Evolutionary conservation across 192 early-diverging fungal species (phyloP), one percentile per base, ranked within the genome.

Genomic region (Coemansia erecta): DNA sequence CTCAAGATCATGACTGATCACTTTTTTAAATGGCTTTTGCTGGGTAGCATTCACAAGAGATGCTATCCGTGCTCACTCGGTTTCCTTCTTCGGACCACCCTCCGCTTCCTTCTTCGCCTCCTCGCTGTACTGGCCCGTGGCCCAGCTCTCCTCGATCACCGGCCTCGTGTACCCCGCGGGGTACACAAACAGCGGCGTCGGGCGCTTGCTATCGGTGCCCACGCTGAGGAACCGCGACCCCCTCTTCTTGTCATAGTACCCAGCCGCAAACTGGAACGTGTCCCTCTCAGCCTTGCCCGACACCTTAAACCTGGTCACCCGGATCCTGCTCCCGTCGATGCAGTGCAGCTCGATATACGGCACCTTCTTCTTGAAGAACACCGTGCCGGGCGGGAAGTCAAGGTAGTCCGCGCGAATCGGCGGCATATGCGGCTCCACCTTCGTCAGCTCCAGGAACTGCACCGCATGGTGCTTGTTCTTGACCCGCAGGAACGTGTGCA

Each of bases 271-370:
- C 59, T 75, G 72, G 50, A 61, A 58, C 5, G 44, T 9, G 45
- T 75, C 72, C 17, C 35, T 23, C 12, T 53, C 35, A 21, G 53
- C 53, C 58, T 75, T 75, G 37, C 62, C 62, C 8, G 61, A 61
- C 2, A 68, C 66, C 18, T 42, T 52, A 19, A 75, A 75, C 31
- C 66, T 44, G 9, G 50, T 64, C 0, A 43, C 72, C 33, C 65
- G 66, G 15, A 75, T 50, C 15, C 72, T 67, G n/a, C 55, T 49
- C 8, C 72, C 72, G 22, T 60, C 72, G 13, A 75, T 62, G 40
- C 72, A 75, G 2, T 53, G 8, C 10, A 75, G 42, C 56, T 75
- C 72, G 15, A 75, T 22, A 18, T 68, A 75, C 18, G 62, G 40
- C 13, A 61, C 49, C 62, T 64, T 64, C 35, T 56, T 62, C 4